Percentiles rank a stretch among this genome's conserved stretches.
These are phyloP conservation scores for Rubia tinctorum DNA, from an alignment of 305 asterid genomes.

Conservation along the genomic window DNA sequence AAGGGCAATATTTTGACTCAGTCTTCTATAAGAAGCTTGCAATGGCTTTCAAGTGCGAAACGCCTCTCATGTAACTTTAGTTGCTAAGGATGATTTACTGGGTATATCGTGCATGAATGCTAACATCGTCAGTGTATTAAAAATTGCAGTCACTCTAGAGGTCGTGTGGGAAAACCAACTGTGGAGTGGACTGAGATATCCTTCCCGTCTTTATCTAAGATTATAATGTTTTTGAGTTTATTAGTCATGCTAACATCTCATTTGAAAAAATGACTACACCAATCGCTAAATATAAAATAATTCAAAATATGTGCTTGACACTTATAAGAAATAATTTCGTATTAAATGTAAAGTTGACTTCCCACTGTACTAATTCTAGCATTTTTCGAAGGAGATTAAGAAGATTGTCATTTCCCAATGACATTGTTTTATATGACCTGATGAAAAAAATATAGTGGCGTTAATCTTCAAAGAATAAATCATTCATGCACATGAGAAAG, in stretches of 20 bases:
- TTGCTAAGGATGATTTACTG: constrained; percentile 18
- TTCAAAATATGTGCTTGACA: too few species aligned
- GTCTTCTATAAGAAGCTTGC: constrained; percentile 67
- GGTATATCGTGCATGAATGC: neutral
- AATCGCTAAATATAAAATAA: too few species aligned
- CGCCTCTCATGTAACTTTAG: constrained; percentile 10
- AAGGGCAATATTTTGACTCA: constrained; percentile 39
- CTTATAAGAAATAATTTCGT: too few species aligned
- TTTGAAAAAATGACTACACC: constrained; percentile 19
- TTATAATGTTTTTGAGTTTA: neutral
- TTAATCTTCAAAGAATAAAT: neutral
- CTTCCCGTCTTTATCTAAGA: constrained; percentile 14
- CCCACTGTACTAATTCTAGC: too few species aligned
- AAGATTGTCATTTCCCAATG: too few species aligned
- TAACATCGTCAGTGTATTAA: constrained; percentile 5
- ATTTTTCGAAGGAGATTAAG: too few species aligned
- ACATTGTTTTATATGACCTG: constrained; percentile 54
- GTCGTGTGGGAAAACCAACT: constrained; percentile 73
- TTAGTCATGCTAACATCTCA: neutral
- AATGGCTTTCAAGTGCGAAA: constrained; percentile 54
- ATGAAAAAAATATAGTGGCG: constrained; percentile 1
- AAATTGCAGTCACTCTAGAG: constrained; percentile 60
- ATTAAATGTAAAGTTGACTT: too few species aligned
- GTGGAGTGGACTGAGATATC: constrained; percentile 76
- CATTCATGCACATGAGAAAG: neutral